Percentiles rank a stretch among this genome's conserved stretches.
These are phyloP conservation scores for Acanthamoeba lenticulata DNA, from an alignment of 208 protist species.

Conservation along the genomic window DNA sequence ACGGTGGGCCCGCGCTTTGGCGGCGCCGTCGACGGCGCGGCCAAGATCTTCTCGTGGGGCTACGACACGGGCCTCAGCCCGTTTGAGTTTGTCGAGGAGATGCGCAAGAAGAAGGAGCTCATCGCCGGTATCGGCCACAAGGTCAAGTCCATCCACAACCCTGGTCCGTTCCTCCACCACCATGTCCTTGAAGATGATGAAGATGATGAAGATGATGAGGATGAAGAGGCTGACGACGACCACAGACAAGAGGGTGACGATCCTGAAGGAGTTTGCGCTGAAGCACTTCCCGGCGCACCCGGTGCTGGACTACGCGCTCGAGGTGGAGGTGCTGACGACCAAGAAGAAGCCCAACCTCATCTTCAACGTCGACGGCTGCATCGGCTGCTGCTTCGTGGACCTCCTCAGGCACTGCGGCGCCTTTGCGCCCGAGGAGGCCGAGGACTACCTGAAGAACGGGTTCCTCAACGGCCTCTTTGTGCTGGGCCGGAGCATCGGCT, in stretches of 20 bases:
- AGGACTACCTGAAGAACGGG: conserved; percentile 79
- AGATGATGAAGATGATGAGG: neutral
- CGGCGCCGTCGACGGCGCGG: conserved; percentile 88
- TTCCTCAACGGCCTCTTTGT: conserved; percentile 91
- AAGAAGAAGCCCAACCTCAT: conserved; percentile 91
- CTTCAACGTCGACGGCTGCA: conserved; percentile 91
- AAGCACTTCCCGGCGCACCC: conserved; percentile 82
- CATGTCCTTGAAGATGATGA: too few relatives aligned
- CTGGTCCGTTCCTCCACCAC: neutral
- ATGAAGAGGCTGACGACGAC: neutral
- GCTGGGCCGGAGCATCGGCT: conserved; percentile 88
- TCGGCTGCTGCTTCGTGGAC: conserved; percentile 89
- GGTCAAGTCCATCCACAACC: conserved; percentile 89
- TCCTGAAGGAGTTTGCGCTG: conserved; percentile 86
- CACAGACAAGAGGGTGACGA: conserved; percentile 88
- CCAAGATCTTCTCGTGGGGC: conserved; percentile 74
- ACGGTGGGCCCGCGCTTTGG: conserved; percentile 91
- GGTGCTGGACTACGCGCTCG: conserved; percentile 85
- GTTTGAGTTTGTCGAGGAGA: conserved; percentile 88
- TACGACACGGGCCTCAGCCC: conserved; percentile 68
- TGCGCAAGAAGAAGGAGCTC: conserved; percentile 85
- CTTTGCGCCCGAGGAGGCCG: conserved; percentile 88
- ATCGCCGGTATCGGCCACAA: conserved; percentile 91
- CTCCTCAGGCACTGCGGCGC: conserved; percentile 85
- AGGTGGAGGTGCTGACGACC: conserved; percentile 88